Evolutionary conservation across 1,284 basidiomycete genomes (phyloP).

Genomic region (Ganoderma sp.): DNA sequence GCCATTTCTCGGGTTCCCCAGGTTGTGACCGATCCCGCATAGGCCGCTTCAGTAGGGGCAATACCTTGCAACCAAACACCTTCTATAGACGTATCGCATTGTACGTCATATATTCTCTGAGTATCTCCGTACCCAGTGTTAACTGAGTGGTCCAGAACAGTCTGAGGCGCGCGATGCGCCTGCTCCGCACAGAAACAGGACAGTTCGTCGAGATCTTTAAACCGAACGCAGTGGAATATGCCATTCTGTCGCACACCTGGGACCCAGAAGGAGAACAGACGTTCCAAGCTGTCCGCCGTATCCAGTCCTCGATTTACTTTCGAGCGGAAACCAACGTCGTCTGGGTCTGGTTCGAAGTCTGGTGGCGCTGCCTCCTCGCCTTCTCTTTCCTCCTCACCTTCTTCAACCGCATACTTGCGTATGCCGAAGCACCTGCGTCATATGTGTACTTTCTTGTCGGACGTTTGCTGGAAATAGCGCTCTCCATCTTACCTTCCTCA

Average conservation of each 20-base stretch:
- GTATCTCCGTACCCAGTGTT: not conserved
- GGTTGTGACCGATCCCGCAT: not conserved
- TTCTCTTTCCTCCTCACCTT: not conserved
- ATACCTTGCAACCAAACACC: not conserved
- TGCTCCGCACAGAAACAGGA: conserved; percentile 17
- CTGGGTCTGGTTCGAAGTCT: not conserved
- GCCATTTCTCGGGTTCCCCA: not conserved
- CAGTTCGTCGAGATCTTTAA: conserved; percentile 12
- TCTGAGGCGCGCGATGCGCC: conserved; percentile 7
- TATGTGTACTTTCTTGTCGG: not conserved
- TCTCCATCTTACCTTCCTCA: not conserved
- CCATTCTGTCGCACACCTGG: not conserved
- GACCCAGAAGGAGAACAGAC: not conserved
- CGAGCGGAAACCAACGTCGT: not conserved
- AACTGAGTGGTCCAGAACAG: not conserved
- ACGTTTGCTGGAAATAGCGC: not conserved
- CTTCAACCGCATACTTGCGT: not conserved
- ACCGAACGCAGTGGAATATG: conserved; percentile 6
- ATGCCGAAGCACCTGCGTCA: not conserved
- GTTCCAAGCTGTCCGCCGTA: not conserved
- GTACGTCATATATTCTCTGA: not conserved
- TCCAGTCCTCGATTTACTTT: not conserved
- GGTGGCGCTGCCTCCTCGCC: not conserved
- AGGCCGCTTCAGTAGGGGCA: not conserved
- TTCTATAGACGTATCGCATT: not conserved